These are phyloP conservation scores for Pyricularia grisea DNA, from an alignment of 2,329 filamentous ascomycete genomes.

Conservation along the genomic window DNA sequence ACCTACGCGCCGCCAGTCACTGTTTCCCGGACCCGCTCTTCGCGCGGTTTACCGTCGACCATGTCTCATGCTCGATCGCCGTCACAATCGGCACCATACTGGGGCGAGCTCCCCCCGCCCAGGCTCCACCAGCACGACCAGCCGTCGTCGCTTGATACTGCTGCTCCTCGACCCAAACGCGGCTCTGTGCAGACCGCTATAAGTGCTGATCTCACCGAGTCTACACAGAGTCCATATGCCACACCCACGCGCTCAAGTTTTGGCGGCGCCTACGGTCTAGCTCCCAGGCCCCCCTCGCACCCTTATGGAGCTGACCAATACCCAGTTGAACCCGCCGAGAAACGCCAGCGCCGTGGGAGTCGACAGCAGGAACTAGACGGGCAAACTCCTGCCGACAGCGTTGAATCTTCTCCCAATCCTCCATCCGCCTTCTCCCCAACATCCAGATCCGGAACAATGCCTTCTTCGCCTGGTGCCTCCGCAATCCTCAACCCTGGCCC, in stretches of 20 bases:
- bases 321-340: conserved; percentile 32
- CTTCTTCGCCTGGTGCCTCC: not conserved
- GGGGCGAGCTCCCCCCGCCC: conserved; percentile 46
- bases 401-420: not conserved
- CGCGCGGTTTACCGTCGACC: not conserved
- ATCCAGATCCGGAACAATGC: not conserved
- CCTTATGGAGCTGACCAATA: conserved; percentile 34
- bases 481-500: not conserved
- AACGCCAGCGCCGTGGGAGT: conserved; percentile 30
- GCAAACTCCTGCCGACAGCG: conserved; percentile 12
- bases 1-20: not conserved
- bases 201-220: conserved; percentile 45
- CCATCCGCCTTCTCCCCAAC: not conserved
- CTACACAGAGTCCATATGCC: conserved; percentile 47
- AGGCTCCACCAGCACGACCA: conserved; percentile 25
- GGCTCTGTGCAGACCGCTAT: conserved; percentile 43
- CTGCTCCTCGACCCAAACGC: conserved; percentile 36
- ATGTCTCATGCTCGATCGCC: not conserved
- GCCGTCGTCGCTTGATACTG: conserved; percentile 23
- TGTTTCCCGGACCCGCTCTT: not conserved
- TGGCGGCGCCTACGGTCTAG: conserved; percentile 38
- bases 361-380: conserved; percentile 30
- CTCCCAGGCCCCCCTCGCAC: conserved; percentile 50
- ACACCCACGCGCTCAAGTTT: conserved; percentile 45
- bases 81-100: conserved; percentile 34